These are phyloP conservation scores for Plectranthus barbatus DNA, from an alignment of 257 asterid genomes.

Conservation along the genomic window DNA sequence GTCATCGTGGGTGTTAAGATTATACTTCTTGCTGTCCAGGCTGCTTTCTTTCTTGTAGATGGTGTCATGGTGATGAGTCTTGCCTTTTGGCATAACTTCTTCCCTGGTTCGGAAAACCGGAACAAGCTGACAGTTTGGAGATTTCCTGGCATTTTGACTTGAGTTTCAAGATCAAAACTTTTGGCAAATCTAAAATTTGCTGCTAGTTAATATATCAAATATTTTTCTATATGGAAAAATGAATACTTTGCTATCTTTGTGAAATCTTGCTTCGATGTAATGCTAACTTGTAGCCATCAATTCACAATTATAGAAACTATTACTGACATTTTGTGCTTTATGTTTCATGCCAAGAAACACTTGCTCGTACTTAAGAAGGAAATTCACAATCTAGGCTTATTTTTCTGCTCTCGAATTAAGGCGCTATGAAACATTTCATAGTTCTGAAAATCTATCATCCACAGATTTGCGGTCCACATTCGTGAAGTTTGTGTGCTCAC, in stretches of 20 bases:
- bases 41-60: not conserved
- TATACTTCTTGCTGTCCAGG: not conserved
- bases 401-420: not conserved
- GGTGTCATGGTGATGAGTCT: not conserved
- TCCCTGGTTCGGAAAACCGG: not conserved
- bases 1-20: not conserved
- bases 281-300: not conserved
- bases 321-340: not conserved
- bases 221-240: too few relatives aligned
- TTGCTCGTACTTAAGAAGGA: not conserved
- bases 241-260: too few relatives aligned
- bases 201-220: not conserved
- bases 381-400: not conserved
- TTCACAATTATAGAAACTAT: not conserved
- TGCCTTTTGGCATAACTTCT: not conserved
- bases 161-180: not conserved
- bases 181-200: not conserved
- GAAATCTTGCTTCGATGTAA: too few relatives aligned
- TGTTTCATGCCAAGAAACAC: not conserved
- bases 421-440: not conserved
- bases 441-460: constrained; percentile 7
- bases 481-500: constrained; percentile 99
- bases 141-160: too few relatives aligned
- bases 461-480: constrained; percentile 96
- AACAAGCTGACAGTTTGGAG: not conserved